Evolutionary conservation across 805 yeast genomes (phyloP), one percentile per base, ranked within the genome.

Genomic region (Lipomyces orientalis): DNA sequence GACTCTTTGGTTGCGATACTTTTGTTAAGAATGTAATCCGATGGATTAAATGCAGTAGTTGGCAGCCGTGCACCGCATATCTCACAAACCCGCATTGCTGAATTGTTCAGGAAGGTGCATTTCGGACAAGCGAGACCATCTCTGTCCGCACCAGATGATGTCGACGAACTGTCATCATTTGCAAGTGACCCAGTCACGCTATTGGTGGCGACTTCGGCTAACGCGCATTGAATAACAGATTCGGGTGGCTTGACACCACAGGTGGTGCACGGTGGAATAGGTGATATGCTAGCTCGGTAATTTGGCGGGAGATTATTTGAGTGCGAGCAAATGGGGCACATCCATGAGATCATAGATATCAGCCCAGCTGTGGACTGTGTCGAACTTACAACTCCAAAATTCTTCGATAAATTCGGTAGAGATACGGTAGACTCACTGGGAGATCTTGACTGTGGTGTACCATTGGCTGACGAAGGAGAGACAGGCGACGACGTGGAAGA

Each of bases 31-130:
- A 51, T 12, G 22, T 64, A 64, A 19, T 64, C 64, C 9, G 66
- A 33, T 10, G 66, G 74, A 54, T 73, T 76, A 58, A 62, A 61
- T 4, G 68, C 74, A 57, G 51, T 74, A 19, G 81, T 72, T 2
- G 68, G 64, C 34, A 88, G 76, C 33, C 81, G 80, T 0, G 88
- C 80, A 0, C 97, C 97, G 79, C 98, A 94, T 74, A 94, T 84
- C 77, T 94, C 98, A 77, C 98, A 93, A 69, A 82, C 83, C 51
- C 82, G 78, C 82, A 94, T 80, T 2, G 90, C 85, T 0, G 92
- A 89, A 77, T 93, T 97, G 76, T 93, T 94, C 16, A 86, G 79
- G 74, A 93, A 94, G 0, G 98, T 90, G 73, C 96, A 90, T 12
- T 80, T 76, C 2, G 86, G 81, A 65, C 90, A 87, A 12, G 68